Evolutionary conservation across 2,329 filamentous ascomycete genomes (phyloP), one percentile per base, ranked within the genome.

Genomic region (Ascochyta fabae): DNA sequence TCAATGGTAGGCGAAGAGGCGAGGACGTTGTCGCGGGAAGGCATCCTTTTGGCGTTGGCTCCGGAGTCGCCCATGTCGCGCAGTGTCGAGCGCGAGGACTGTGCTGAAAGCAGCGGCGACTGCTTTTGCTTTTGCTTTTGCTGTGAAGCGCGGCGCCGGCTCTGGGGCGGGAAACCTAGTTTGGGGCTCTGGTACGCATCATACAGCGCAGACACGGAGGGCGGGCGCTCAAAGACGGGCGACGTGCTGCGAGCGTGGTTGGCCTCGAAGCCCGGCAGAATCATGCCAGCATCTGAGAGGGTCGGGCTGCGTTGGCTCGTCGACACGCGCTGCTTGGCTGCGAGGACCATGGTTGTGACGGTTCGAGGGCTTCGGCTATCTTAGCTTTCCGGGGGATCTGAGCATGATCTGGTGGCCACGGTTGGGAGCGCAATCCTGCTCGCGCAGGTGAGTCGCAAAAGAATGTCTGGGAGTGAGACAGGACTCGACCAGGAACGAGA

Each of bases 271-370:
- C 89, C 87, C 58, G 93, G 93, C 48, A 97, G 80, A 68, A 97
- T 96, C 91, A 96, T 93, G 74, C 96, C 93, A 48, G 92, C 92
- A 75, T 96, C 96, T 52, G 92, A 96, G 68, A 97, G 80, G 2
- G 93, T 96, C 42, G 93, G 93, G 47, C 53, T 56, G 42, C 53
- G 53, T 33, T 56, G 53, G 47, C 53, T 56, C 38, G 47, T 51
- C 45, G 59, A 53, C 46, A 52, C 53, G 61, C 58, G 63, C 51
- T 58, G 60, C 52, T 60, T 62, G 42, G 53, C 59, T 45, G 58
- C 58, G 53, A 64, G 55, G 46, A 60, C 66, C 66, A 68, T 67
- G 58, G 55, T 52, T 59, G 59, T 55, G 54, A 51, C 48, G 46
- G 50, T 53, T 34, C 42, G 38, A 39, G 39, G 45, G 49, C 53